phyloP scores from a whole-genome alignment of 345 rosid species.

The Excoecaria cochinchinensis region DNA sequence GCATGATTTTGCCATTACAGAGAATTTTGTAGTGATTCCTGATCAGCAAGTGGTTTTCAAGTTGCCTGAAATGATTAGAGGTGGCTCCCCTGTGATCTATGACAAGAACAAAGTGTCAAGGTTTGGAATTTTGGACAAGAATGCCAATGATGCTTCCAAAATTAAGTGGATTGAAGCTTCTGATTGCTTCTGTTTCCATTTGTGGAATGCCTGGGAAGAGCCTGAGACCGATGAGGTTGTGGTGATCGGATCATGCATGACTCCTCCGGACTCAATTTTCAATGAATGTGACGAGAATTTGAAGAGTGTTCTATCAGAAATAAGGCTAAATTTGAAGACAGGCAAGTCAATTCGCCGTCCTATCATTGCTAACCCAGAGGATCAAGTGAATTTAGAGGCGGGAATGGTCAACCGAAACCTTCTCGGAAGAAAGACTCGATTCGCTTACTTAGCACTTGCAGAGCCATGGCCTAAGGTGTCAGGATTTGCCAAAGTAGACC shows the following conservation, averaged over 20 bases:
- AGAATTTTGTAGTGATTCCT: slow-evolving; percentile 71
- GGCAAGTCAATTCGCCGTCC: slow-evolving; percentile 68
- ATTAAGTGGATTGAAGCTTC: slow-evolving; percentile 71
- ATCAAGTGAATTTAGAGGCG: slow-evolving; percentile 75
- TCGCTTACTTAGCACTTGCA: slow-evolving; percentile 70
- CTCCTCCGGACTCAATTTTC: slow-evolving; percentile 88
- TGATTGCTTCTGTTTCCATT: slow-evolving; percentile 90
- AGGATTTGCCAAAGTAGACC: slow-evolving; percentile 76
- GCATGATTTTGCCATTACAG: slow-evolving; percentile 84
- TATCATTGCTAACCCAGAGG: slow-evolving; percentile 36
- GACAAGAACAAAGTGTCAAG: slow-evolving; percentile 68
- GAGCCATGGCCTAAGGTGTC: slow-evolving; percentile 96
- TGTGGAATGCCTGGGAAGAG: slow-evolving; percentile 97
- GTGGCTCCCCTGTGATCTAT: slow-evolving; percentile 84
- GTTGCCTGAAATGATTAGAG: slow-evolving; percentile 68
- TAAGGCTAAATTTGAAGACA: slow-evolving; percentile 60
- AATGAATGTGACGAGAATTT: slow-evolving; percentile 75
- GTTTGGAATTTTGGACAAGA: slow-evolving; percentile 72
- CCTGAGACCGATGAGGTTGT: slow-evolving; percentile 75
- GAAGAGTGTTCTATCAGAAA: slow-evolving; percentile 70
- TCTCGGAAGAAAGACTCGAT: slow-evolving; percentile 71
- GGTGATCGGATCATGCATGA: slow-evolving; percentile 85
- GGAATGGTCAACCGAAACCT: slow-evolving; percentile 81
- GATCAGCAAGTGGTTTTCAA: slow-evolving; percentile 91
- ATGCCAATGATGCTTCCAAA: slow-evolving; percentile 40